phyloP scores from a whole-genome alignment of 2,329 filamentous ascomycete genomes.

The Fusarium setosum region DNA sequence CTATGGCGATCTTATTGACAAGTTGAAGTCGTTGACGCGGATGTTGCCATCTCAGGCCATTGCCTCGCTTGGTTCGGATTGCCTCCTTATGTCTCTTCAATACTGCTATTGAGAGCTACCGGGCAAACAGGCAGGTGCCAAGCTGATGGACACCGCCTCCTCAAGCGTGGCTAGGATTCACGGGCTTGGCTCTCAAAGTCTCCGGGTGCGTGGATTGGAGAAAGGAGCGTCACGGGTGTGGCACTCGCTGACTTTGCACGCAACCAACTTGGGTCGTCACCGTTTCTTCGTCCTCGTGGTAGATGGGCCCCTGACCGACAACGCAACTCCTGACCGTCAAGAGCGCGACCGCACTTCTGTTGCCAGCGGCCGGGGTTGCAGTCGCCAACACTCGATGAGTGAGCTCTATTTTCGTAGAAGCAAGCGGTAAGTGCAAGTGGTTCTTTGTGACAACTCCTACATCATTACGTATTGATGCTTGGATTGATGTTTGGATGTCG shows the following conservation, averaged over 20 bases:
- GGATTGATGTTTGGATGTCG: neutral
- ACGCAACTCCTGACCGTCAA: neutral
- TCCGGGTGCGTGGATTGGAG: neutral
- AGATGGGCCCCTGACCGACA: neutral
- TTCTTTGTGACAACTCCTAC: neutral
- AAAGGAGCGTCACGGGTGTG: neutral
- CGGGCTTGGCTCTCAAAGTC: neutral
- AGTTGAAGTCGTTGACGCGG: neutral
- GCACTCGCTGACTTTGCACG: neutral
- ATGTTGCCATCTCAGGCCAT: neutral
- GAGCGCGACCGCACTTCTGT: neutral
- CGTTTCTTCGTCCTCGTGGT: neutral
- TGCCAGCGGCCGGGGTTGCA: neutral
- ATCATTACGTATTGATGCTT: neutral
- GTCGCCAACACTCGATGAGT: neutral
- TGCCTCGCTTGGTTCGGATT: neutral
- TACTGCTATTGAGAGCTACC: neutral
- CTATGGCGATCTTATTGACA: neutral
- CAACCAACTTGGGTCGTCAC: neutral
- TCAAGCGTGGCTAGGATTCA: neutral
- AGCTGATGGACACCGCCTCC: neutral
- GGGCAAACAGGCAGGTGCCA: neutral
- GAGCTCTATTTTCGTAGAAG: neutral
- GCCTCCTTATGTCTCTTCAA: neutral
- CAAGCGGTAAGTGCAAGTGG: neutral